Conservation (phyloP, 176 grass and related monocot species). For the Lolium multiflorum region DNA sequence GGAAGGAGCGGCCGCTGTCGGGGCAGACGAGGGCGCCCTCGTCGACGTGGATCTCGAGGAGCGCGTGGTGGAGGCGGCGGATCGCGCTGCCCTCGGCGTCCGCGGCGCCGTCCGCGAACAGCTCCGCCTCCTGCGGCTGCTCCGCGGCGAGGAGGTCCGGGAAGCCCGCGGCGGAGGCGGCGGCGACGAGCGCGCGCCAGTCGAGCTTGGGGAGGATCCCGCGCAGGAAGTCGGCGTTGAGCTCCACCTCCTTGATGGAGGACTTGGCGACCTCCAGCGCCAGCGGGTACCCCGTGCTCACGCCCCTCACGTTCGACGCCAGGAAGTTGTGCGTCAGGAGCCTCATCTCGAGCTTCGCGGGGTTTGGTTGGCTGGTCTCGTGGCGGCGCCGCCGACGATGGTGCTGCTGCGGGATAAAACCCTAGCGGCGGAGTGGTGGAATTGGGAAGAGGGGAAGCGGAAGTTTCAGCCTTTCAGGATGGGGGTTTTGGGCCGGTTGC, state of each 20-base stretch:
- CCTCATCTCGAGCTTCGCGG: conserved; percentile 55
- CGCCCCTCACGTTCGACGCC: conserved; percentile 77
- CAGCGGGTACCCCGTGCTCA: conserved; percentile 77
- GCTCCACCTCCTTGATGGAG: conserved; percentile 86
- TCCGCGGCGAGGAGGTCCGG: conserved; percentile 55
- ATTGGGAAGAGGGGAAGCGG: not conserved
- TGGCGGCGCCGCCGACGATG: not conserved
- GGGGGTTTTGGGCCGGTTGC: not conserved
- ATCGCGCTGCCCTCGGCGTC: conserved; percentile 64
- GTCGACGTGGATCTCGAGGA: conserved; percentile 85
- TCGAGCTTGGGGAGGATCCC: conserved; percentile 89
- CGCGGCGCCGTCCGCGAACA: conserved; percentile 66
- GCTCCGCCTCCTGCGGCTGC: conserved; percentile 60
- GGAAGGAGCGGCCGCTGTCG: conserved; percentile 74
- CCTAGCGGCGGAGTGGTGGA: conserved; percentile 39
- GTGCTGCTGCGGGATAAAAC: conserved; percentile 36
- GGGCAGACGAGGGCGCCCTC: conserved; percentile 90
- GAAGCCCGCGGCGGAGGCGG: conserved; percentile 58
- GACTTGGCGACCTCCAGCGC: conserved; percentile 67
- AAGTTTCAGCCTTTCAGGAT: not conserved
- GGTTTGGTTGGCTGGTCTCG: not conserved
- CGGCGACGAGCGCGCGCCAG: conserved; percentile 75
- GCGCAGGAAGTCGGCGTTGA: conserved; percentile 95
- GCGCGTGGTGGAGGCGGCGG: conserved; percentile 82
- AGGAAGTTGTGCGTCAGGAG: conserved; percentile 94